Evolutionary conservation across 768 basidiomycete genomes (phyloP).

Genomic region (Lentinula aciculospora): DNA sequence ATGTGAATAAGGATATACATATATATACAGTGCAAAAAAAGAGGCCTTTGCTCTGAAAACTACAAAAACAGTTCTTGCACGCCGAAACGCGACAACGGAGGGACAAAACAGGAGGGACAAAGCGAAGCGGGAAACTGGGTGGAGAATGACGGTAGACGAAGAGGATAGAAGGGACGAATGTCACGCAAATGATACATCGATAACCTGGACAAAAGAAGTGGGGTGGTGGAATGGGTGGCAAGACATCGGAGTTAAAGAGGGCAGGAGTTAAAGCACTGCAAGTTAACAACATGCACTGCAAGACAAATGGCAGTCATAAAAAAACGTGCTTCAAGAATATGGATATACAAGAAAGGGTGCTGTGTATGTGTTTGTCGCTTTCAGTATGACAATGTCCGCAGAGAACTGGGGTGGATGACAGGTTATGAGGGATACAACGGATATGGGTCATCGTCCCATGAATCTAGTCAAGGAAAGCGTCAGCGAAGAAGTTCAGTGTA

Average conservation of each 20-base stretch:
- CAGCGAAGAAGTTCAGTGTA: neutral
- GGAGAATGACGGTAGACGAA: too few species aligned
- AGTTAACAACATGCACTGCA: neutral
- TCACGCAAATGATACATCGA: too few species aligned
- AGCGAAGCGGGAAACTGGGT: neutral
- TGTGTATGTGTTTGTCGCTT: neutral
- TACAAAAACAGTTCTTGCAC: neutral
- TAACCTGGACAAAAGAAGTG: neutral
- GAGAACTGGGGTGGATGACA: neutral
- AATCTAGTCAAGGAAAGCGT: neutral
- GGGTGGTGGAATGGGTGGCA: neutral
- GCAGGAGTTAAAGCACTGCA: neutral
- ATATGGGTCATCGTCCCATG: conserved; percentile 3
- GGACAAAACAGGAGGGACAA: neutral
- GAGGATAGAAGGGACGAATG: too few species aligned
- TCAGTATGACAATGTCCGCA: neutral
- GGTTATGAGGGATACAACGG: conserved; percentile 3
- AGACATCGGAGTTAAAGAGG: neutral
- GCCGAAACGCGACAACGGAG: neutral
- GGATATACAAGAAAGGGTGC: neutral
- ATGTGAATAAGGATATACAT: neutral
- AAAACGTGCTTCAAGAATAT: neutral
- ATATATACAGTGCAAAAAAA: neutral
- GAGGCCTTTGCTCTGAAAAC: neutral
- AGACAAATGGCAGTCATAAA: neutral